Evolutionary conservation across 2,329 filamentous ascomycete species (phyloP).

Genomic region (Colletotrichum higginsianum): DNA sequence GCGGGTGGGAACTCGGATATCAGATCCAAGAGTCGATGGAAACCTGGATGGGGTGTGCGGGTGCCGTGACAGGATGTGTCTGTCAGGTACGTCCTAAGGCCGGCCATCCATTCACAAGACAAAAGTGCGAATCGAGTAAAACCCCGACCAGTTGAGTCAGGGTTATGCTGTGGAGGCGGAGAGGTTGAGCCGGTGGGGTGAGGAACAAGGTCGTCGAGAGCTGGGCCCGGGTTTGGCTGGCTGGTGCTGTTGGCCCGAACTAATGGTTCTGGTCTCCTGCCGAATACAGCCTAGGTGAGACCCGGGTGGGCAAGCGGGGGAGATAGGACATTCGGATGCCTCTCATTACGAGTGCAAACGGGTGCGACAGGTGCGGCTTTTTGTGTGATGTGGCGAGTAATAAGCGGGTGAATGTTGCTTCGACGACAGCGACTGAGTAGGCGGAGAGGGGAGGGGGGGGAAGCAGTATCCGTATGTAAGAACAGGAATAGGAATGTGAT

Average conservation of each 20-base stretch:
- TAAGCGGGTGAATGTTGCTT: constrained; percentile 2
- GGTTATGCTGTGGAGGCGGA: not conserved
- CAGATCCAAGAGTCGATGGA: not conserved
- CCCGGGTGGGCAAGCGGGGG: constrained; percentile 26
- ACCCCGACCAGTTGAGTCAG: not conserved
- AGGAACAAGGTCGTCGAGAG: not conserved
- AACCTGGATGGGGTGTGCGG: constrained; percentile 20
- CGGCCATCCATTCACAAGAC: not conserved
- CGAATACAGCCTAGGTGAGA: constrained; percentile 8
- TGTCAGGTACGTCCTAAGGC: not conserved
- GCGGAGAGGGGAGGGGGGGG: no score
- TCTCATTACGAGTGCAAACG: constrained; percentile 5
- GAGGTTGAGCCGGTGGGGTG: constrained; percentile 1
- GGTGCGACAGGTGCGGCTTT: not conserved
- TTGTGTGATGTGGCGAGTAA: not conserved
- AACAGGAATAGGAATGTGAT: not conserved
- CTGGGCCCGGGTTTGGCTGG: not conserved
- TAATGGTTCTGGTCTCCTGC: constrained; percentile 31
- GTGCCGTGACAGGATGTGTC: not conserved
- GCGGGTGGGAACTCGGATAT: not conserved
- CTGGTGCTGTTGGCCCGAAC: constrained; percentile 13
- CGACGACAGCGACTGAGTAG: not conserved
- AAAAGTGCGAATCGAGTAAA: not conserved
- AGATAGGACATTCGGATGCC: constrained; percentile 25
- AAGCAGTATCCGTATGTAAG: no score